Evolutionary conservation across 176 grass and related monocot species (phyloP).

Genomic region (Typha latifolia): DNA sequence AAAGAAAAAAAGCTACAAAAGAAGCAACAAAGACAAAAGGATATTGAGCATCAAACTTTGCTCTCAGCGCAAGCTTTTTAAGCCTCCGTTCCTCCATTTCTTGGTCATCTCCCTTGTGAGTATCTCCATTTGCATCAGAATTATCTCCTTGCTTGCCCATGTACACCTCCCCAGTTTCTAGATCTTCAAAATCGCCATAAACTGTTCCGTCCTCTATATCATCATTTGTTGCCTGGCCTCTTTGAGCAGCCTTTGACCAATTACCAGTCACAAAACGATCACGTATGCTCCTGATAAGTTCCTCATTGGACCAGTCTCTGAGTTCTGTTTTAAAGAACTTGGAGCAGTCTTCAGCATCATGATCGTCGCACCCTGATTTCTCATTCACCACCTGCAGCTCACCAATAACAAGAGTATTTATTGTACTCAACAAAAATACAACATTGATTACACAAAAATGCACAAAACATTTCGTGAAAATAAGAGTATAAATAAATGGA

Average conservation of each 20-base stretch:
- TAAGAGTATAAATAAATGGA: background rate
- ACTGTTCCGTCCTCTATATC: conserved; percentile 43
- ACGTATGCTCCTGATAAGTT: conserved; percentile 58
- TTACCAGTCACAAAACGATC: conserved; percentile 91
- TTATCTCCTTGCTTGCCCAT: conserved; percentile 23
- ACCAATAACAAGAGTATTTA: conserved; percentile 21
- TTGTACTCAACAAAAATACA: conserved; percentile 4
- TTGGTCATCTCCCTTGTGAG: conserved; percentile 30
- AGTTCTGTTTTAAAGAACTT: conserved; percentile 54
- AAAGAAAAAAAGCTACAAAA: conserved; percentile 5
- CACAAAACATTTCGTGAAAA: background rate
- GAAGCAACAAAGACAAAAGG: conserved; percentile 35
- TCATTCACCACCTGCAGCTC: conserved; percentile 44
- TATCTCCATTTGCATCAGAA: conserved; percentile 17
- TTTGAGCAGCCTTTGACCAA: conserved; percentile 89
- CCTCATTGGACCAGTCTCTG: conserved; percentile 71
- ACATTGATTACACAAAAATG: background rate
- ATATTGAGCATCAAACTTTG: conserved; percentile 94
- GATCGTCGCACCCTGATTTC: conserved; percentile 37
- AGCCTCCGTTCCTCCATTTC: conserved; percentile 60
- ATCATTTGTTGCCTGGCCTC: conserved; percentile 44
- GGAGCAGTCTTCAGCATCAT: conserved; percentile 73
- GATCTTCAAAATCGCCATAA: conserved; percentile 91
- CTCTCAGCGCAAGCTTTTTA: conserved; percentile 78
- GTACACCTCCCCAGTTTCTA: conserved; percentile 80